Conservation (phyloP, 1,139 yeast species). For the Nakaseomyces bracarensis region DNA sequence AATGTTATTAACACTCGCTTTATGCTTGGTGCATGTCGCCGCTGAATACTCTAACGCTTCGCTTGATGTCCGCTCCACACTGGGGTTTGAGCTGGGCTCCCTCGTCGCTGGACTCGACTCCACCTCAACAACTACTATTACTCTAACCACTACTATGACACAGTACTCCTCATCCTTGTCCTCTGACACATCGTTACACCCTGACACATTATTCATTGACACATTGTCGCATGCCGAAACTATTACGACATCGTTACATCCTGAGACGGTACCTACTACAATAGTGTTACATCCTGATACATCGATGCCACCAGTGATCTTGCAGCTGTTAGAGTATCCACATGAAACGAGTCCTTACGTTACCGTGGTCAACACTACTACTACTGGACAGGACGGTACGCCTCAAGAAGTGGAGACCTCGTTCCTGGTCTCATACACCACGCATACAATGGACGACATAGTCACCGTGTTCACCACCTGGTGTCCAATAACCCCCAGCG, state of each 20-base stretch:
- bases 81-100: too few relatives aligned
- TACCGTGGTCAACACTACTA: too few relatives aligned
- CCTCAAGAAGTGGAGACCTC: constrained; percentile 6
- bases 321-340: too few relatives aligned
- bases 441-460: not conserved
- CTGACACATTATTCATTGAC: not conserved
- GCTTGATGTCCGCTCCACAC: not conserved
- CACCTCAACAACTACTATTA: constrained; percentile 8
- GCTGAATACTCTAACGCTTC: not conserved
- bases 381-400: not conserved
- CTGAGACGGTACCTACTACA: too few relatives aligned
- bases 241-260: too few relatives aligned
- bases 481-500: constrained; percentile 35
- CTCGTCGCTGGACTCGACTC: not conserved
- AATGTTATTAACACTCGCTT: too few relatives aligned
- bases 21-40: not conserved
- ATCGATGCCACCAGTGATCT: too few relatives aligned
- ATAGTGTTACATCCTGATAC: too few relatives aligned
- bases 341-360: too few relatives aligned
- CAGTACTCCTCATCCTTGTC: not conserved
- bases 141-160: constrained; percentile 8
- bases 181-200: not conserved
- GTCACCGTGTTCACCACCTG: constrained; percentile 34
- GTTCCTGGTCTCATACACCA: constrained; percentile 9
- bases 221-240: not conserved